Base-by-base conservation (phyloP, 2,329 filamentous ascomycete species). In the Thermoascus crustaceus region DNA sequence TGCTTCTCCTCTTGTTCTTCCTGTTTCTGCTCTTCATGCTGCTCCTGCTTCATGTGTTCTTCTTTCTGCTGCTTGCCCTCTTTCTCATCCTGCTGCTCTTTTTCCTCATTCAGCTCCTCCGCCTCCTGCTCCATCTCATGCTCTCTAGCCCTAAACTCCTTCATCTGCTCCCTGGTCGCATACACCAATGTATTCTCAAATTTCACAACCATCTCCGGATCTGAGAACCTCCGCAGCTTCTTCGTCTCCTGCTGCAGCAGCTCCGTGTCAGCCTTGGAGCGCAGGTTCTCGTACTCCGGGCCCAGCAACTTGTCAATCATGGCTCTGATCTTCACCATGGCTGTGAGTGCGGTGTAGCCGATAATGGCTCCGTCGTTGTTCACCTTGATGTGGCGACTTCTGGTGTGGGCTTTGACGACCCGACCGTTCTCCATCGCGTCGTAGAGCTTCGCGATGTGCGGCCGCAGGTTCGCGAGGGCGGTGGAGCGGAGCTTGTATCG, bases 291-390 rank as follows among this genome's bases (percentile, higher is more conserved):
- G 16, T 47, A 48, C 8, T 45, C 46, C 18, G 45, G 34, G 14
- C 54, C 51, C 25, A 60, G 43, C 3, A 59, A 43, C 11, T 55
- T 54, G n/a, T 63, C 58, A n/a, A 60, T 42, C 34, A 67, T 35
- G 24, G 52, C 48, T 24, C 54, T 50, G 14, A 55, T 50, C 13
- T 53, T 48, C 11, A 40, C 37, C 33, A 56, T 37, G 42, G 50
- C 35, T 39, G 47, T 47, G 9, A 48, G 38, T 14, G 48, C 46
- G 6, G 37, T n/a, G 4, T 32, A 18, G 9, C 52, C 56, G 4
- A 39, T 21, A 5, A 64, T 47, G 20, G 53, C 38, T 3, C 47
- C 46, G 22, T 40, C 42, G 16, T 43, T 39, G 21, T 49, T 49
- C 24, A 21, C 45, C 21, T 27, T 32, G 5, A 7, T 24, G 5